Conservation (phyloP, 192 early-diverging fungal species). For the Backusella sp. region DNA sequence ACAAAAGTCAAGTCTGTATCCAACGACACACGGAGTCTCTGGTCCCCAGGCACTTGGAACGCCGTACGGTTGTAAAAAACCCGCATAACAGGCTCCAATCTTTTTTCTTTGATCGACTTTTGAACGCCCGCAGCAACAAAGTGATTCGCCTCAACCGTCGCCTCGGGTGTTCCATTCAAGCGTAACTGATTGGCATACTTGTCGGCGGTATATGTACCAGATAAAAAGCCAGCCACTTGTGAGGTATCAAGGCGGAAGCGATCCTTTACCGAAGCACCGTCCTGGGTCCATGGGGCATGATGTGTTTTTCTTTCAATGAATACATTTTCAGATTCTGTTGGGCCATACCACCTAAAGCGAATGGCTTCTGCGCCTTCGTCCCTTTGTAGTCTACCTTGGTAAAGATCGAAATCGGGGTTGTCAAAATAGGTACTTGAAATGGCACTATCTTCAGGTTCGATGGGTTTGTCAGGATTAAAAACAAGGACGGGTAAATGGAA, state of each 20-base stretch:
- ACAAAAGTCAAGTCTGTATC: conserved; percentile 96
- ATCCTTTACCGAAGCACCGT: conserved; percentile 89
- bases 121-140: conserved; percentile 47
- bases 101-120: conserved; percentile 53
- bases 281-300: conserved; percentile 54
- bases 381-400: conserved; percentile 85
- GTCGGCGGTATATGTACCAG: conserved; percentile 60
- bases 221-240: conserved; percentile 80
- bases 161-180: conserved; percentile 3
- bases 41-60: conserved; percentile 98
- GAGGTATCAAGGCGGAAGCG: conserved; percentile 91
- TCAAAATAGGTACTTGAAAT: conserved; percentile 95
- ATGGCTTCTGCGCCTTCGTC: conserved; percentile 89
- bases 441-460: conserved; percentile 67
- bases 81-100: conserved; percentile 66
- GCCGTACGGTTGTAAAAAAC: conserved; percentile 97
- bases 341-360: conserved; percentile 94
- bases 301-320: conserved; percentile 37
- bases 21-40: conserved; percentile 87
- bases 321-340: conserved; percentile 15
- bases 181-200: conserved; percentile 7
- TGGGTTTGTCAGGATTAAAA: conserved; percentile 75
- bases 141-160: conserved; percentile 32
- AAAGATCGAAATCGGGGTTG: conserved; percentile 88
- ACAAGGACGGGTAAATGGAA: conserved; percentile 91